Evolutionary conservation across 2,329 filamentous ascomycete species (phyloP), one percentile per base, ranked within the genome.

Genomic region (Diplodia mutila): DNA sequence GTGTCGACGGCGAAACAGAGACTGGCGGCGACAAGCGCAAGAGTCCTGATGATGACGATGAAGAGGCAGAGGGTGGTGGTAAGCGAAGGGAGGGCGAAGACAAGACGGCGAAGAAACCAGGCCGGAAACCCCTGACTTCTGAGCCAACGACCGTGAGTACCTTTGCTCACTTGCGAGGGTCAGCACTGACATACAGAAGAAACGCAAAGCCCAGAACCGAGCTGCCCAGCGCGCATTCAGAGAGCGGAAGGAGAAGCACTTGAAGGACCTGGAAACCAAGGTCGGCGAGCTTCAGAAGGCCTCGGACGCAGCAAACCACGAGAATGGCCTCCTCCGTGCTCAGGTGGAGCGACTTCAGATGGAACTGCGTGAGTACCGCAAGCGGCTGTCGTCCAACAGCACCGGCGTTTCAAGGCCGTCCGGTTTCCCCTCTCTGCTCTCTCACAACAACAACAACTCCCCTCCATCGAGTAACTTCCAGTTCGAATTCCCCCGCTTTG

Each of bases 401-500:
- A 76, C 75, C 68, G 82, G 81, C 37, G 49, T 84, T 52, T 78
- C 75, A 67, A 79, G 81, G 21, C 83, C 84, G 14, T 78, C 78
- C 64, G 78, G 81, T 27, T 80, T 82, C 69, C 84, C 83, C 16
- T 79, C 79, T 37, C 78, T 78, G 74, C 79, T 82, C 67, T 79
- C 75, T 25, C 80, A 78, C 42, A 46, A 46, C 29, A 29, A 29
- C 29, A 29, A 29, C 55, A 87, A 82, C 77, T 88, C 85, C 29
- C 65, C 65, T 32, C 55, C 55, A 11, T 90, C 91, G 70, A 90
- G 91, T 77, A 93, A 91, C 76, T 98, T 98, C 76, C 90, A 94
- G 72, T 98, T 99, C 73, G 94, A 98, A 72, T 98, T 98, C 71
- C 94, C 95, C 71, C 94, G 91, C 76, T 98, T 99, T 74, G 95